phyloP scores from a whole-genome alignment of 2,329 filamentous ascomycete genomes.

The Trichoderma breve region DNA sequence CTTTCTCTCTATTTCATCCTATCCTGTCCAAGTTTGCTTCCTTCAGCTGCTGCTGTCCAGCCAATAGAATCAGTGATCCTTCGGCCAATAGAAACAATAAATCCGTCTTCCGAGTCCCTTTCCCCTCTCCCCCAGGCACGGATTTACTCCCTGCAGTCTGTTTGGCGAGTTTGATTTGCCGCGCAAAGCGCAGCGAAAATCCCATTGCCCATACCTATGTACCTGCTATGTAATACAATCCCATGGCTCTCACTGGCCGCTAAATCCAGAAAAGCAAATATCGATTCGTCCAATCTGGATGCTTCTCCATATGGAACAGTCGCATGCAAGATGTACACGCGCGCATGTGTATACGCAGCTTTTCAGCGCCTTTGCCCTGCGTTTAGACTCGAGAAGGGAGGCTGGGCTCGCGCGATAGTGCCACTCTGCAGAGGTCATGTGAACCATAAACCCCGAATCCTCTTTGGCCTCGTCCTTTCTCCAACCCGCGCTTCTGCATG shows the following conservation, averaged over 20 bases:
- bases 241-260: neutral
- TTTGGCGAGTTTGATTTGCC: neutral
- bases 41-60: neutral
- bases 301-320: neutral
- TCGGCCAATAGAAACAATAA: neutral
- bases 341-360: neutral
- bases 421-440: neutral
- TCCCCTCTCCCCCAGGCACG: neutral
- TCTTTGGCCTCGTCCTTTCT: neutral
- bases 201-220: neutral
- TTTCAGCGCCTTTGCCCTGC: neutral
- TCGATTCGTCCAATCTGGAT: neutral
- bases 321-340: neutral
- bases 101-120: neutral
- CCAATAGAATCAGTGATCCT: neutral
- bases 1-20: neutral
- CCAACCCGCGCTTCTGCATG: neutral
- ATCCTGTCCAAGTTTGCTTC: neutral
- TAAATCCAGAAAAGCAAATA: neutral
- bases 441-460: neutral
- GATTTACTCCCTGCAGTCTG: neutral
- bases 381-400: neutral
- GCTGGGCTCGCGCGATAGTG: neutral
- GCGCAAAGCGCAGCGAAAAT: constrained; percentile 14
- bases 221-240: neutral